phyloP scores from a whole-genome alignment of 2,329 filamentous ascomycete species.

The Calonectria hawksworthii region DNA sequence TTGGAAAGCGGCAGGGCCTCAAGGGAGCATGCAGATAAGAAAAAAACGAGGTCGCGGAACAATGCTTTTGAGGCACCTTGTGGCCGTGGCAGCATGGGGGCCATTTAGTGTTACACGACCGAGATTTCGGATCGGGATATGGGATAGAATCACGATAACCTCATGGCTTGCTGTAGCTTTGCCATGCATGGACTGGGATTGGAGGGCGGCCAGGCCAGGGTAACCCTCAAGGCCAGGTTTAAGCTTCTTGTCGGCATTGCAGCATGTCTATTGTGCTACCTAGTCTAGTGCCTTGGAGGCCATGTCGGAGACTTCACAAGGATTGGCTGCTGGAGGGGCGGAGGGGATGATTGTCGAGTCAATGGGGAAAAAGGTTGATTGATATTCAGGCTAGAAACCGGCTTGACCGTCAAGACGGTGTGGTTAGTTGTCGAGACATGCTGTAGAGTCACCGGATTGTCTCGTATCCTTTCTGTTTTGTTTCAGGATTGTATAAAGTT shows the following conservation, averaged over 20 bases:
- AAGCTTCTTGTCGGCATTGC: background rate
- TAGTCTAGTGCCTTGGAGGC: background rate
- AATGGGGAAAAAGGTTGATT: background rate
- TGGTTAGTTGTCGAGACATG: background rate
- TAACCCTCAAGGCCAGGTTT: background rate
- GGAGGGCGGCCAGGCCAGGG: background rate
- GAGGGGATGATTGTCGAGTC: background rate
- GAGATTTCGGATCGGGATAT: slow-evolving; percentile 19
- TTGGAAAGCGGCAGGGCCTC: background rate
- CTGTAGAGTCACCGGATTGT: background rate
- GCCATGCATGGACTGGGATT: background rate
- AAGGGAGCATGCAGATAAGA: background rate
- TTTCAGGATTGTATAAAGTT: background rate
- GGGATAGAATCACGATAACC: slow-evolving; percentile 20
- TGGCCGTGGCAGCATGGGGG: background rate
- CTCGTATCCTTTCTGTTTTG: background rate
- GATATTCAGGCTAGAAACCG: background rate
- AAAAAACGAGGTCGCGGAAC: background rate
- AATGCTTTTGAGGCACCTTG: slow-evolving; percentile 9
- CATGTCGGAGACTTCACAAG: background rate
- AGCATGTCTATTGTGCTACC: background rate
- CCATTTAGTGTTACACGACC: slow-evolving; percentile 10
- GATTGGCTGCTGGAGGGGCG: background rate
- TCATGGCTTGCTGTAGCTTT: slow-evolving; percentile 26
- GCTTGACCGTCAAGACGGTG: background rate